These are phyloP conservation scores for Mycena amicta DNA, from an alignment of 768 basidiomycete species.

Conservation along the genomic window DNA sequence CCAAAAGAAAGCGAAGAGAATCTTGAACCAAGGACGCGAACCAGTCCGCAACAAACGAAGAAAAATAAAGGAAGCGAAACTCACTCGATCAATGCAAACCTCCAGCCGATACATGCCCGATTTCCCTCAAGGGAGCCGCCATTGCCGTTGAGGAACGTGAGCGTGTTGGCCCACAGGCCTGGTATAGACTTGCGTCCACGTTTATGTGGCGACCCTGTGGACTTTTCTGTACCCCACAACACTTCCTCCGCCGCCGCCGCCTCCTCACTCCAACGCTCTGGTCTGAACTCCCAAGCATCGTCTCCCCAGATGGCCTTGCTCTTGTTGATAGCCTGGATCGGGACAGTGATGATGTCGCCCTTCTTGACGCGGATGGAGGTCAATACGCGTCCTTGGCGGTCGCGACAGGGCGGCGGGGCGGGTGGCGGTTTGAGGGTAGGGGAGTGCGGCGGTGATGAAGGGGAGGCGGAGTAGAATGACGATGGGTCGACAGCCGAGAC, in stretches of 20 bases:
- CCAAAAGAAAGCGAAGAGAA: constrained; percentile 6
- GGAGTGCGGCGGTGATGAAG: too few species aligned
- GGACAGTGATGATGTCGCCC: constrained; percentile 61
- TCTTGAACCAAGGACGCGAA: too few species aligned
- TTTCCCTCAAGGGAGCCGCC: constrained; percentile 43
- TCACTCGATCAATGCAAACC: constrained; percentile 63
- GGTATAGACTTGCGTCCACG: constrained; percentile 46
- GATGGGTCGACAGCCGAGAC: constrained; percentile 32
- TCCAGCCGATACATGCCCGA: constrained; percentile 63
- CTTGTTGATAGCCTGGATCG: constrained; percentile 63
- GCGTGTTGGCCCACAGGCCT: constrained; percentile 54
- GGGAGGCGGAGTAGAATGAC: too few species aligned
- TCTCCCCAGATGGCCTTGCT: constrained; percentile 59
- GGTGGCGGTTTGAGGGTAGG: neutral
- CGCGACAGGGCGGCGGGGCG: constrained; percentile 19
- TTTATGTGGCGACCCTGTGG: constrained; percentile 17
- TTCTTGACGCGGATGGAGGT: constrained; percentile 41
- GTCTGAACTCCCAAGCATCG: constrained; percentile 65
- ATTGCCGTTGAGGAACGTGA: constrained; percentile 62
- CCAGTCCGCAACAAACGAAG: too few species aligned
- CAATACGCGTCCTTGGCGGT: constrained; percentile 33
- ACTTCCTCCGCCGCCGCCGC: constrained; percentile 25
- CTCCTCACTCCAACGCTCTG: constrained; percentile 54
- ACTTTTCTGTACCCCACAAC: too few species aligned
- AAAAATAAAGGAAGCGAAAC: constrained; percentile 30